phyloP scores from a whole-genome alignment of 202 grass and related monocot genomes.

The Carex sylvatica region DNA sequence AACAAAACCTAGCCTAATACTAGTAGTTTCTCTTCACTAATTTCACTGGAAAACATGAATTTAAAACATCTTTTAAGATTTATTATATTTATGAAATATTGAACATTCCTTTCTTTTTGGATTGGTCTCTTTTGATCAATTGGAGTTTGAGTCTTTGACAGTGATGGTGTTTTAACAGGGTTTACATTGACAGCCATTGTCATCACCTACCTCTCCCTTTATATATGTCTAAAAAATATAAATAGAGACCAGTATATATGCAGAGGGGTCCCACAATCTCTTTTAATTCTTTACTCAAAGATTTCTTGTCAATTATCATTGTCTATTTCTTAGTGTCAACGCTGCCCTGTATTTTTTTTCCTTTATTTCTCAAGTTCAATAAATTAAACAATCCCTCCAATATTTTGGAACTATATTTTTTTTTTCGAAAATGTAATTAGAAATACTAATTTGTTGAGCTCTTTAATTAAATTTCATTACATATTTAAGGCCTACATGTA shows the following conservation, averaged over 20 bases:
- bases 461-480: no score
- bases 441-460: no score
- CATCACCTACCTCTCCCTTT: background rate
- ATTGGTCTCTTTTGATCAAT: background rate
- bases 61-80: no score
- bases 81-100: no score
- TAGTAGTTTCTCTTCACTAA: no score
- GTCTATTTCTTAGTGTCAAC: conserved; percentile 29
- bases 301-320: conserved; percentile 23
- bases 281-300: conserved; percentile 27
- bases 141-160: background rate
- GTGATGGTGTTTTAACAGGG: conserved; percentile 6
- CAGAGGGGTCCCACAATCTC: background rate
- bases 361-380: background rate
- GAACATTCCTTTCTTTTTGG: no score
- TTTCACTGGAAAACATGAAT: no score
- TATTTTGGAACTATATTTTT: background rate
- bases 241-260: background rate
- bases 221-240: background rate
- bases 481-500: no score
- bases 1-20: no score
- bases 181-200: background rate
- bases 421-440: background rate
- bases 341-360: background rate
- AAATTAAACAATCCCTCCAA: background rate